Base-by-base conservation (phyloP, 2,329 filamentous ascomycete genomes). In the Alternaria novae-zelandiae region DNA sequence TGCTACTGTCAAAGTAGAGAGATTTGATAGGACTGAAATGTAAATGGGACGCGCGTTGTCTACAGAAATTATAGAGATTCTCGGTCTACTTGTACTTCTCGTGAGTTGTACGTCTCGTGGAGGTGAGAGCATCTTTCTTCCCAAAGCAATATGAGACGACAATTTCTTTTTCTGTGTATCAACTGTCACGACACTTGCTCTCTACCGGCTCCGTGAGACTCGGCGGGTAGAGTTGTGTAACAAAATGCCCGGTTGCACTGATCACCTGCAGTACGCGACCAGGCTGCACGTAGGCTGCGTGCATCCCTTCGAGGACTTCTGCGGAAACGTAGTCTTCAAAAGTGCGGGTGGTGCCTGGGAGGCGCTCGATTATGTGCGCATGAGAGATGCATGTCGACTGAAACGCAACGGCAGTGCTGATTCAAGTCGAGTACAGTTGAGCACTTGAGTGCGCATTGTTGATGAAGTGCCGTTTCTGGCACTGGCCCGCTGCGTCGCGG, bases 201-300 rank as follows among this genome's bases (percentile, higher is more conserved):
- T 50, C 44, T 51, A 28, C 54, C 57, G 46, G 54, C 28, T 57
- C 30, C 47, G 43, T 43, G 55, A 57, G 59, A 67, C 47, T 61
- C 59, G 64, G 54, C 17, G 57, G 50, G 28, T 23, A 41, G 57
- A 17, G 59, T 54, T 46, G 67, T 71, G 59, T 58, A 44, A 69
- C 65, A 23, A 28, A 41, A 28, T 51, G 36, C 26, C 53, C 49
- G 57, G 70, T 72, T 30, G 55, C 64, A 73, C 69, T 44, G 36
- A 58, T 61, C 51, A 54, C 32, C 60, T 68, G 70, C 64, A 66
- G 59, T 60, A 70, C 70, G 60, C 64, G 64, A 68, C 67, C 53
- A 63, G 64, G 10, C 70, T 69, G 63, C 60, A 61, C 65, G 54
- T 44, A 67, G 63, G 61, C 61, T 63, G 43, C 49, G 46, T 49